Conservation (phyloP, 163 green algal species). For the Scenedesmus sp. region DNA sequence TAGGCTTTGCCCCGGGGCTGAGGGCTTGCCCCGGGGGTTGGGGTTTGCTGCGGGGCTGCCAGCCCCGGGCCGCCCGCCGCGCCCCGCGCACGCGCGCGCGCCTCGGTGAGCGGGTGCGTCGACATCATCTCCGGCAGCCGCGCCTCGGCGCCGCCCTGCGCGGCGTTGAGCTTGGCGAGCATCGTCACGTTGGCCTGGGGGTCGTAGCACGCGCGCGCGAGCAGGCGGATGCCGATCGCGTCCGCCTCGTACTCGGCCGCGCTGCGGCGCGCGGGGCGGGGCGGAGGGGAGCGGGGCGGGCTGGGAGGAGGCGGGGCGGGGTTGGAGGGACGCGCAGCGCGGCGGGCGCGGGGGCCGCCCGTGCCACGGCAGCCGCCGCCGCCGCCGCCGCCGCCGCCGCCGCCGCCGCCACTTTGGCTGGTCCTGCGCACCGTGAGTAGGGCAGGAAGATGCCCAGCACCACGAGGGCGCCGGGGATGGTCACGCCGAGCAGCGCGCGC, state of each 20-base stretch:
- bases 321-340: no score
- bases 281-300: no score
- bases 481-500: slow-evolving; percentile 51
- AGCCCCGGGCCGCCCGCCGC: no score
- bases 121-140: slow-evolving; percentile 20
- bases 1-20: no score
- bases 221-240: slow-evolving; percentile 58
- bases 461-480: slow-evolving; percentile 43
- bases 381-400: no score
- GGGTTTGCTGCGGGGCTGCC: no score
- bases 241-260: slow-evolving; percentile 67
- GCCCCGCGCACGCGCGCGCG: no score
- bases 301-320: no score
- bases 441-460: slow-evolving; percentile 60
- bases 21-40: no score
- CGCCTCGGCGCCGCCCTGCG: neutral
- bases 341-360: no score
- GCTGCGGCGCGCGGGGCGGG: slow-evolving; percentile 43
- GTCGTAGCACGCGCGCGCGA: slow-evolving; percentile 64
- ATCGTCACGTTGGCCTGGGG: slow-evolving; percentile 47
- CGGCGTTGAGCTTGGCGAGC: slow-evolving; percentile 42
- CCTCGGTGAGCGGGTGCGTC: slow-evolving; percentile 18
- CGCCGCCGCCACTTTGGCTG: no score
- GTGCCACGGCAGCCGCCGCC: no score
- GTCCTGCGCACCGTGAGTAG: slow-evolving; percentile 49